phyloP scores from a whole-genome alignment of 2,329 filamentous ascomycete genomes.

The Pleomassaria siparia region DNA sequence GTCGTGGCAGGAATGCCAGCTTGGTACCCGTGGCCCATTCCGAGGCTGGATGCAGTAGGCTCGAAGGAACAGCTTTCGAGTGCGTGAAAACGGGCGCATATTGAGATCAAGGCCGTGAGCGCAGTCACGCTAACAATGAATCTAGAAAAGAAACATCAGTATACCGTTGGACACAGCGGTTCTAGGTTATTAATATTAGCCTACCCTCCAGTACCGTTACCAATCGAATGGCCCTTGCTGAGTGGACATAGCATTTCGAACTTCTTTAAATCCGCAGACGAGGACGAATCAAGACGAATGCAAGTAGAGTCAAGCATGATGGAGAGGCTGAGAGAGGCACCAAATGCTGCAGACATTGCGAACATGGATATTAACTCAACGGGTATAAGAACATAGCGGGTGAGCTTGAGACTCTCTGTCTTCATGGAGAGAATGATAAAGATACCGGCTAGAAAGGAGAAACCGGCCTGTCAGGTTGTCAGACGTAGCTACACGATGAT shows the following conservation, averaged over 20 bases:
- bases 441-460: constrained; percentile 19
- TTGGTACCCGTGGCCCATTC: constrained; percentile 28
- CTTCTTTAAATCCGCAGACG: constrained; percentile 17
- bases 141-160: background rate
- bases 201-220: constrained; percentile 18
- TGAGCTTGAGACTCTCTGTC: constrained; percentile 18
- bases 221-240: constrained; percentile 21
- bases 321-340: constrained; percentile 21
- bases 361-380: constrained; percentile 27
- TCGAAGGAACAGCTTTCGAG: constrained; percentile 32
- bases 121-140: constrained; percentile 20
- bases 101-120: constrained; percentile 17
- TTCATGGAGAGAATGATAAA: constrained; percentile 20
- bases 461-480: constrained; percentile 16
- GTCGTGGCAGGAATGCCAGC: constrained; percentile 16
- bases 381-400: constrained; percentile 19
- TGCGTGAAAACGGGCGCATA: constrained; percentile 15
- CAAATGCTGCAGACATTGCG: constrained; percentile 24
- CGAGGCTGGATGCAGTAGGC: constrained; percentile 31
- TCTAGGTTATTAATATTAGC: background rate
- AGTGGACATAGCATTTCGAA: constrained; percentile 25
- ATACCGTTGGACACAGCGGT: background rate
- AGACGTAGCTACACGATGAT: background rate
- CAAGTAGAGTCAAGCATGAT: constrained; percentile 15
- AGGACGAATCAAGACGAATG: constrained; percentile 13